Evolutionary conservation across 306 rosid genomes (phyloP).

Genomic region (Biancaea sappan): DNA sequence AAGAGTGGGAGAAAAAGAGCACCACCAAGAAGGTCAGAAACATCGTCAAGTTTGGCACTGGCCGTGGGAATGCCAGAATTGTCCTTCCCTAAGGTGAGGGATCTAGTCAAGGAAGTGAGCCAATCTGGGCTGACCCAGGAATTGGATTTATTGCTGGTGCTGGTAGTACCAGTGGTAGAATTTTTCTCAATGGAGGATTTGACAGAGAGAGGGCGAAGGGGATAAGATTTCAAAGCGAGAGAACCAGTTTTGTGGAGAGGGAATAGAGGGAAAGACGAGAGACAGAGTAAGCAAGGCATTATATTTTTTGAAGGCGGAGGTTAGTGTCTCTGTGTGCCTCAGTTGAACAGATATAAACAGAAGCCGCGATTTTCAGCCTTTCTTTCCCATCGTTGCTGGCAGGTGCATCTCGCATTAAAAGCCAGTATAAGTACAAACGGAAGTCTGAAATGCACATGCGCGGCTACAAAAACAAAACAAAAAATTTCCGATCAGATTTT

Average conservation of each 20-base stretch:
- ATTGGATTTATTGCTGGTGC: constrained; percentile 35
- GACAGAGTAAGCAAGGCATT: constrained; percentile 52
- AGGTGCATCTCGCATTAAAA: background rate
- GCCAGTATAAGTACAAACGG: background rate
- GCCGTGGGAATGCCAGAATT: constrained; percentile 81
- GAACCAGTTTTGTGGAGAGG: constrained; percentile 32
- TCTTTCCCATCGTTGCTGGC: background rate
- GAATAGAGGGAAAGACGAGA: constrained; percentile 44
- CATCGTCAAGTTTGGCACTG: constrained; percentile 81
- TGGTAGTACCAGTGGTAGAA: constrained; percentile 36
- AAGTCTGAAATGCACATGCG: background rate
- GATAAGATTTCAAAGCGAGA: constrained; percentile 30
- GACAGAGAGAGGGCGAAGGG: constrained; percentile 38
- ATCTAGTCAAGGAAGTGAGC: constrained; percentile 79
- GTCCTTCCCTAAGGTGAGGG: constrained; percentile 50
- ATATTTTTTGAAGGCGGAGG: background rate
- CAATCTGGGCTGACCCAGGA: constrained; percentile 98
- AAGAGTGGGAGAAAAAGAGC: constrained; percentile 86
- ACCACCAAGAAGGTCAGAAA: constrained; percentile 92
- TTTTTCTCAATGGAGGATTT: constrained; percentile 59
- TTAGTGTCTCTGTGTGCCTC: background rate
- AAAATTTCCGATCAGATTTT: too few relatives aligned
- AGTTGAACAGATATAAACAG: background rate
- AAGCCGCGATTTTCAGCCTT: background rate
- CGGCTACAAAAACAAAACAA: too few relatives aligned